Percentiles rank a stretch among this genome's conserved stretches.
Conservation (phyloP, 306 rosid species). For the Betula pendula region DNA sequence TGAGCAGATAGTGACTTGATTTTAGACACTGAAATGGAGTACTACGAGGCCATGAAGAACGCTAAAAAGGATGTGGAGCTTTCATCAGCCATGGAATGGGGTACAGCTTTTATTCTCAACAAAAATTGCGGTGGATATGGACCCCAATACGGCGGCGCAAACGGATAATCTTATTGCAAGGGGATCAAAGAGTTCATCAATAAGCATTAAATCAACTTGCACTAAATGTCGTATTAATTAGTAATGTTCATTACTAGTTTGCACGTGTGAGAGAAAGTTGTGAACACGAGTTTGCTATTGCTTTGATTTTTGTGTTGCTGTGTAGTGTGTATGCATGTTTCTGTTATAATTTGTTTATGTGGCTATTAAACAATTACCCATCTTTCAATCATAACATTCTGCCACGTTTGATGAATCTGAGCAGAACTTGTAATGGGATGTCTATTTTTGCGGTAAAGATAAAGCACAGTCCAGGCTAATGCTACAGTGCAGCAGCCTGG, state of each 20-base stretch:
- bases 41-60: constrained; percentile 62
- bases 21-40: constrained; percentile 57
- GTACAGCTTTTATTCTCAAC: constrained; percentile 68
- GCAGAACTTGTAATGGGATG: no score
- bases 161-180: constrained; percentile 31
- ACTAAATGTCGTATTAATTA: no score
- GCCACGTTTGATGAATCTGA: no score
- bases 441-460: no score
- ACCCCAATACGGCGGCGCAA: constrained; percentile 39
- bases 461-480: no score
- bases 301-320: no score
- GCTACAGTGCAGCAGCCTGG: no score
- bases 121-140: constrained; percentile 49
- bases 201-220: constrained; percentile 32
- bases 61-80: constrained; percentile 50
- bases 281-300: background rate
- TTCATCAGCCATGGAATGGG: constrained; percentile 40
- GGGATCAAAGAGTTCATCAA: constrained; percentile 49
- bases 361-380: no score
- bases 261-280: no score
- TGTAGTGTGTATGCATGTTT: background rate
- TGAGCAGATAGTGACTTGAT: constrained; percentile 62
- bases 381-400: no score
- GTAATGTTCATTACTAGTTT: background rate
- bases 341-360: background rate